phyloP scores from a whole-genome alignment of 345 rosid species.

The Abelmoschus esculentus region DNA sequence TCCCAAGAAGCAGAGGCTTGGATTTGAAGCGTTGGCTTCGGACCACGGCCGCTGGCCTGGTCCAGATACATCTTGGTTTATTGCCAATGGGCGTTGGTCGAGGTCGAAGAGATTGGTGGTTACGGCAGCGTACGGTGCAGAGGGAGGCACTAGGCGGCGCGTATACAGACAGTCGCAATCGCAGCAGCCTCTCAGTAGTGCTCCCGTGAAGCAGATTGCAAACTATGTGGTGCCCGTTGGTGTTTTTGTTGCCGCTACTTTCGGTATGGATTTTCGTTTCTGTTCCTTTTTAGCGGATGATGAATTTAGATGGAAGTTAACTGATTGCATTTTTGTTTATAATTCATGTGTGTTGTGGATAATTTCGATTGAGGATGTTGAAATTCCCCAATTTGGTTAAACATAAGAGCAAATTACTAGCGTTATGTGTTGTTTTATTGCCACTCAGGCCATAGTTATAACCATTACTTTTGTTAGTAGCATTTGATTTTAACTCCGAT shows the following conservation, averaged over 20 bases:
- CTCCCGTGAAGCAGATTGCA: conserved; percentile 53
- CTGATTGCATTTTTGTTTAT: neutral
- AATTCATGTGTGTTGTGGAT: neutral
- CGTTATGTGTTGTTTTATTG: too few species aligned
- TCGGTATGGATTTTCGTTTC: conserved; percentile 42
- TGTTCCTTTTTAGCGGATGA: neutral
- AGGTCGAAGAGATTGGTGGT: conserved; percentile 37
- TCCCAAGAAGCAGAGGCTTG: conserved; percentile 21
- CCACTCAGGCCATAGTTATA: neutral
- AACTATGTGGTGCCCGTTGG: conserved; percentile 54
- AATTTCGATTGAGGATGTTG: neutral
- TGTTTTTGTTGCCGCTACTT: conserved; percentile 45
- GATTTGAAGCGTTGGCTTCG: conserved; percentile 17
- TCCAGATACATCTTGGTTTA: conserved; percentile 20
- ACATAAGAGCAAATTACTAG: too few species aligned
- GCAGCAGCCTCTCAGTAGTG: conserved; percentile 32
- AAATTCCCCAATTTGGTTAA: too few species aligned
- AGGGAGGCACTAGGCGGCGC: conserved; percentile 44
- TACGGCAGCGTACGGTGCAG: conserved; percentile 33
- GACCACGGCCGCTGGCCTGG: conserved; percentile 14
- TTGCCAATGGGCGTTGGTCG: conserved; percentile 20
- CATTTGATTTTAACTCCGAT: neutral
- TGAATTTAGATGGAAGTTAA: neutral
- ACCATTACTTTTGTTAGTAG: neutral
- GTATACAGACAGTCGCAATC: conserved; percentile 59